Evolutionary conservation across 495 filamentous ascomycete genomes (phyloP).

Genomic region (Bryoglossum gracile): DNA sequence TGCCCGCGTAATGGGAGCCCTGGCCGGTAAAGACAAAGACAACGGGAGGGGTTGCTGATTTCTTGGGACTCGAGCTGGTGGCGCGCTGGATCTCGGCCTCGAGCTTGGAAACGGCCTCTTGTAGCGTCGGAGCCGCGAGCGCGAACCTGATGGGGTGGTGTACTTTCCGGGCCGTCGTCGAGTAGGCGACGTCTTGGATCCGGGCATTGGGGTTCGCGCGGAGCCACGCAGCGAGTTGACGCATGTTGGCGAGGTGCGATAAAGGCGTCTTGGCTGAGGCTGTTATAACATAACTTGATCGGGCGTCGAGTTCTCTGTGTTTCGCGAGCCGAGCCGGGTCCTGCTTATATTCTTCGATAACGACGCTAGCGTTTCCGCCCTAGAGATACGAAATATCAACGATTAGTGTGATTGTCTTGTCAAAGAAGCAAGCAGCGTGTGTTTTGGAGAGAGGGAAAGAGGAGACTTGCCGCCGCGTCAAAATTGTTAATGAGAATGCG

Average conservation of each 20-base stretch:
- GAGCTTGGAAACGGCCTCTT: neutral
- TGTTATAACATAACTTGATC: slow-evolving; percentile 46
- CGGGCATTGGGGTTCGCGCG: slow-evolving; percentile 34
- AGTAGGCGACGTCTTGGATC: slow-evolving; percentile 60
- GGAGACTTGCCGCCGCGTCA: slow-evolving; percentile 39
- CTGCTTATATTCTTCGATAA: slow-evolving; percentile 49
- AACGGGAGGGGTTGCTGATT: slow-evolving; percentile 23
- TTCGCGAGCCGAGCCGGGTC: slow-evolving; percentile 20
- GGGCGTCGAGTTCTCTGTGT: too few species aligned
- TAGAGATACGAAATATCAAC: too few species aligned
- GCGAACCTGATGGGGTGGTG: slow-evolving; percentile 68
- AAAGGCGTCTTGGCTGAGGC: slow-evolving; percentile 50
- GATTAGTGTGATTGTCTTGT: too few species aligned
- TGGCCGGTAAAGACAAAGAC: slow-evolving; percentile 66
- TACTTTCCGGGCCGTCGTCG: slow-evolving; percentile 67
- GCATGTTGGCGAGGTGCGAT: slow-evolving; percentile 41
- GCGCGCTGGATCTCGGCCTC: neutral
- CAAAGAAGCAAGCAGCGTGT: too few species aligned
- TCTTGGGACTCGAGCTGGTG: neutral
- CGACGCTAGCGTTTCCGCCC: slow-evolving; percentile 55
- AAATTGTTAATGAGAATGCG: slow-evolving; percentile 33
- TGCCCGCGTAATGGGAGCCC: slow-evolving; percentile 53
- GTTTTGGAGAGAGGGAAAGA: too few species aligned
- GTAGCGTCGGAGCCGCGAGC: slow-evolving; percentile 34
- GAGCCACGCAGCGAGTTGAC: slow-evolving; percentile 31